phyloP scores from a whole-genome alignment of 164 flowering plant genomes.

The Houttuynia cordata region DNA sequence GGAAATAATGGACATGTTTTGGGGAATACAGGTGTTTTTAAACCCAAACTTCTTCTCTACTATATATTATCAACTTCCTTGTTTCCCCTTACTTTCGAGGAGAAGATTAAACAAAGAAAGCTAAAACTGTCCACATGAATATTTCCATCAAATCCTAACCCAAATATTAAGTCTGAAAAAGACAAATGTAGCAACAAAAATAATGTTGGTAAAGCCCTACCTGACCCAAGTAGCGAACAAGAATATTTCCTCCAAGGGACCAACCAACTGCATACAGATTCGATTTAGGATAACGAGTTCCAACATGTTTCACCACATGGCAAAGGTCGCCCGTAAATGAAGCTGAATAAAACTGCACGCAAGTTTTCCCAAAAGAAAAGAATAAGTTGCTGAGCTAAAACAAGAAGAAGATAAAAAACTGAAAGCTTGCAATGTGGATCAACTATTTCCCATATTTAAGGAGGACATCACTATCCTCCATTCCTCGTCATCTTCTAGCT shows the following conservation, averaged over 20 bases:
- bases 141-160: no score
- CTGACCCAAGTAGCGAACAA: conserved; percentile 86
- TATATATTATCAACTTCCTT: no score
- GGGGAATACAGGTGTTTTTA: no score
- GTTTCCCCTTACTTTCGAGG: no score
- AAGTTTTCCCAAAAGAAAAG: background rate
- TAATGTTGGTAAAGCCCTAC: conserved; percentile 17
- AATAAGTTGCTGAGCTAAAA: background rate
- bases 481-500: no score
- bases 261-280: conserved; percentile 84
- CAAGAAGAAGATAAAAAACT: background rate
- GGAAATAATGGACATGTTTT: no score
- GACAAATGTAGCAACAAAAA: background rate
- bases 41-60: no score
- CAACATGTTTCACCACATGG: conserved; percentile 59
- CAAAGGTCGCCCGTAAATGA: conserved; percentile 71
- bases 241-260: conserved; percentile 97
- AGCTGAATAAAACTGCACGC: conserved; percentile 87
- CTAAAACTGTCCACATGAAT: no score
- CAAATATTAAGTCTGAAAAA: background rate
- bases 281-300: conserved; percentile 54
- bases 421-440: background rate
- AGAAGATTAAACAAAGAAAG: no score
- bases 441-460: background rate
- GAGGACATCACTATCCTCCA: no score